These are phyloP conservation scores for Larix kaempferi DNA, from an alignment of 75 land plant genomes.

Conservation along the genomic window DNA sequence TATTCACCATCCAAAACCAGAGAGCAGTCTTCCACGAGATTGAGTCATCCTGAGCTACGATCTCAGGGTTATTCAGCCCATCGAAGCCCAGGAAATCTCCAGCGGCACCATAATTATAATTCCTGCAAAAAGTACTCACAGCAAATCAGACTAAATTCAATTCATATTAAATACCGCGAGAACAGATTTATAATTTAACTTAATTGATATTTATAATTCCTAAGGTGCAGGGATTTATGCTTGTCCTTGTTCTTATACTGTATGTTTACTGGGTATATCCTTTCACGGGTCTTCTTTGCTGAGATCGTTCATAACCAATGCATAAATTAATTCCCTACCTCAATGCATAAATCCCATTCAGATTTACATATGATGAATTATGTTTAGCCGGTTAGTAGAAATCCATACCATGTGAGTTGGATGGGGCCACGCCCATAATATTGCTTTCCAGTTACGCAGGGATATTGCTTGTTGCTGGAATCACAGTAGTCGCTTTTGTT, in stretches of 20 bases:
- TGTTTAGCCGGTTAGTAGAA: background rate
- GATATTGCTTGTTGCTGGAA: constrained; percentile 20
- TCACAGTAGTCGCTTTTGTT: constrained; percentile 26
- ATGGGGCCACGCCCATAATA: constrained; percentile 79
- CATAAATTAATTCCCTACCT: too few species aligned
- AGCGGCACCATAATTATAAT: constrained; percentile 42
- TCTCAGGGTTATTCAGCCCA: constrained; percentile 23
- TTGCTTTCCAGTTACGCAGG: constrained; percentile 53
- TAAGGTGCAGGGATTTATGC: too few species aligned
- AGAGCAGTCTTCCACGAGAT: constrained; percentile 33
- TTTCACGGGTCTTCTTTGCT: too few species aligned
- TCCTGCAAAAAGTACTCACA: background rate
- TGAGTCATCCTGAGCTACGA: constrained; percentile 14
- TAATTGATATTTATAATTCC: too few species aligned
- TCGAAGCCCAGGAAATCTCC: constrained; percentile 13
- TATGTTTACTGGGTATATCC: too few species aligned
- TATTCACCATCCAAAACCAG: constrained; percentile 34
- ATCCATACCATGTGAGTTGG: constrained; percentile 54
- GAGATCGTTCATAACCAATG: too few species aligned
- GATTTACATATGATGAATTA: too few species aligned
- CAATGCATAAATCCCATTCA: too few species aligned
- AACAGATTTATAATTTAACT: too few species aligned
- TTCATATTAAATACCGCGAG: too few species aligned
- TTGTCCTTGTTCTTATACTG: too few species aligned
- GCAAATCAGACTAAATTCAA: too few species aligned